Conservation (phyloP, 441 rosid genomes). For the Hura crepitans region DNA sequence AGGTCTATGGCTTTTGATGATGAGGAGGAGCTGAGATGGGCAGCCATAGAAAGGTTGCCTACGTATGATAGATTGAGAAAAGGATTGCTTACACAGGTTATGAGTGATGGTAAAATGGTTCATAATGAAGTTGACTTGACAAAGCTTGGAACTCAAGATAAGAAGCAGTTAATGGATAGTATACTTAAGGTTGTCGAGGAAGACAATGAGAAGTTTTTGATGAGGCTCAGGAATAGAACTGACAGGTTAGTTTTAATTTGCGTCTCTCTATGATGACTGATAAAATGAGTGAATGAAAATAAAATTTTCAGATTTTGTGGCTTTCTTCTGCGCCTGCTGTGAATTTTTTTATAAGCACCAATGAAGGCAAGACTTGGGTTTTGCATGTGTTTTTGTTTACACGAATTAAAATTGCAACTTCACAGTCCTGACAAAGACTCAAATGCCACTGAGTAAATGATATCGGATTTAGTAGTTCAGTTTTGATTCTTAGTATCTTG, state of each 20-base stretch:
- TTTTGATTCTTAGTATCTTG: not conserved
- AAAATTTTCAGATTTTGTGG: not conserved
- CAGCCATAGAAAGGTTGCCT: conserved; percentile 40
- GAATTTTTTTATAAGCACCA: not conserved
- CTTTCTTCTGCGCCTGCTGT: not conserved
- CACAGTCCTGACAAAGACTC: no score
- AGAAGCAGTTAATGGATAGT: conserved; percentile 32
- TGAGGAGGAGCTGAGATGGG: conserved; percentile 40
- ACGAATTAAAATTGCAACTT: not conserved
- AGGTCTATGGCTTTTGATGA: conserved; percentile 18
- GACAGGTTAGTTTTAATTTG: conserved; percentile 24
- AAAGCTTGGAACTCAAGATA: conserved; percentile 32
- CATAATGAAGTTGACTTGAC: conserved; percentile 36
- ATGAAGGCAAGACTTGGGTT: not conserved
- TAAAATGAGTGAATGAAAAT: not conserved
- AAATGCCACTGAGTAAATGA: not conserved
- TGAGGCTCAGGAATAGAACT: conserved; percentile 34
- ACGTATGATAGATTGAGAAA: conserved; percentile 36
- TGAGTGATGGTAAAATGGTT: conserved; percentile 32
- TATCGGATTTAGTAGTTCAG: not conserved
- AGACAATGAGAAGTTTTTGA: conserved; percentile 34
- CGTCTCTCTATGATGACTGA: not conserved
- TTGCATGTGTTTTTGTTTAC: not conserved
- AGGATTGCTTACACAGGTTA: conserved; percentile 31
- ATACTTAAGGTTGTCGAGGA: conserved; percentile 33